These are phyloP conservation scores for Claviceps capensis DNA, from an alignment of 2,329 filamentous ascomycete species.

Conservation along the genomic window DNA sequence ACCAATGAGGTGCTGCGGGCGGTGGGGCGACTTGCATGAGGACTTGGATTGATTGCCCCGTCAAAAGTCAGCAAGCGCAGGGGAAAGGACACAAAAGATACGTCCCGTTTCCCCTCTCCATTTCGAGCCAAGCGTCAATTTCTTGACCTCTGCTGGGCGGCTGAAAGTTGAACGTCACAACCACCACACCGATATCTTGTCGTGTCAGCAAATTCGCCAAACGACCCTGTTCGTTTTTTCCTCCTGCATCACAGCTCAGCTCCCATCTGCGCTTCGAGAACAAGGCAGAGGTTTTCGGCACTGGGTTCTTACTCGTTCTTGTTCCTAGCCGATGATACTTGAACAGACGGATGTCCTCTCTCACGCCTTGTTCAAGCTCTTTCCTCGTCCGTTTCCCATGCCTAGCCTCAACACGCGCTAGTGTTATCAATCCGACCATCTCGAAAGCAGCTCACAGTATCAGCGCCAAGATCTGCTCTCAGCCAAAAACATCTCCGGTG, in stretches of 20 bases:
- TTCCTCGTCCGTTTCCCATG: background rate
- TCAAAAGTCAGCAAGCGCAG: background rate
- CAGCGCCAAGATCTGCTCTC: background rate
- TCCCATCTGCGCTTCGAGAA: background rate
- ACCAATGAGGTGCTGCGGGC: background rate
- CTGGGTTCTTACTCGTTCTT: background rate
- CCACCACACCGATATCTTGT: background rate
- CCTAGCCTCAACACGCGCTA: background rate
- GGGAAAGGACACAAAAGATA: background rate
- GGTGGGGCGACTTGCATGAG: constrained; percentile 1
- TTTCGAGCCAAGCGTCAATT: background rate
- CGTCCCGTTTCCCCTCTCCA: background rate
- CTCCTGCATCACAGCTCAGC: background rate
- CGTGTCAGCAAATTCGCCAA: background rate
- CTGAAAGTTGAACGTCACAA: background rate
- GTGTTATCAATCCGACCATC: background rate
- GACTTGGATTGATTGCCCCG: too few species aligned
- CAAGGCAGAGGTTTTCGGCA: background rate
- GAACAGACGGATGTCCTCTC: background rate
- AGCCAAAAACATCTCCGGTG: background rate
- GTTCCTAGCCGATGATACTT: background rate
- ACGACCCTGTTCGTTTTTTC: background rate
- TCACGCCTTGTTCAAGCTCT: background rate
- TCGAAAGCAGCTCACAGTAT: background rate
- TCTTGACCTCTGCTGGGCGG: background rate